Evolutionary conservation across 371 early-diverging fungal species (phyloP).

Genomic region (Mortierella polycephala): DNA sequence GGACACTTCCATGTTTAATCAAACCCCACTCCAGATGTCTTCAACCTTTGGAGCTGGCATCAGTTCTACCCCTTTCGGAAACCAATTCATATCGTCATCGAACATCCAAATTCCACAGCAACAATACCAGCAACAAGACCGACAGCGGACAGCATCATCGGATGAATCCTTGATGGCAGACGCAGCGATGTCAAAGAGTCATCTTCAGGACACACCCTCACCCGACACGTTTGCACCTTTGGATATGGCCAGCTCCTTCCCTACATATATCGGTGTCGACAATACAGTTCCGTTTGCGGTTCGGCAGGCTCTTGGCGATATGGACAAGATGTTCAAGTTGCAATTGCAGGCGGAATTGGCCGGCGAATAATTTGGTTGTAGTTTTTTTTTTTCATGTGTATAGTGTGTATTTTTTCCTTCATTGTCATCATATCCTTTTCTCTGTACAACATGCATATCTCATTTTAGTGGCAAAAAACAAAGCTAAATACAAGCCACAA

Average conservation of each 20-base stretch:
- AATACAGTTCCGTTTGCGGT: slow-evolving; percentile 30
- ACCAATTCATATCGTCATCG: slow-evolving; percentile 1
- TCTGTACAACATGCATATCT: too few relatives aligned
- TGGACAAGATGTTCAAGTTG: slow-evolving; percentile 37
- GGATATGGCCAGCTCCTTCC: slow-evolving; percentile 46
- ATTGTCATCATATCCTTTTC: too few relatives aligned
- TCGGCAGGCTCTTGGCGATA: slow-evolving; percentile 31
- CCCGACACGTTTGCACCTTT: slow-evolving; percentile 30
- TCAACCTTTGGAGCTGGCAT: slow-evolving; percentile 24
- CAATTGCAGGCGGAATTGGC: slow-evolving; percentile 23
- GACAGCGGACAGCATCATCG: slow-evolving; percentile 12
- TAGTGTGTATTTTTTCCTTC: too few relatives aligned
- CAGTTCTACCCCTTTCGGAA: background rate
- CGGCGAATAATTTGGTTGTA: slow-evolving; percentile 1
- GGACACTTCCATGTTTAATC: slow-evolving; percentile 29
- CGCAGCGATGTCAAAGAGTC: slow-evolving; percentile 15
- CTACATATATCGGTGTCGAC: slow-evolving; percentile 26
- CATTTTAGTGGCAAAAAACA: too few relatives aligned
- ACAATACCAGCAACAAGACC: slow-evolving; percentile 12
- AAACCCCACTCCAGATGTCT: slow-evolving; percentile 7
- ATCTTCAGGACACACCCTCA: slow-evolving; percentile 34
- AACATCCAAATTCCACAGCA: background rate
- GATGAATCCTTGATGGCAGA: slow-evolving; percentile 25
- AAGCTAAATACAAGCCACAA: too few relatives aligned
- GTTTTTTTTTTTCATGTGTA: too few relatives aligned